phyloP scores from a whole-genome alignment of 1,139 yeast genomes.

The Suhomyces bolitotheri region DNA sequence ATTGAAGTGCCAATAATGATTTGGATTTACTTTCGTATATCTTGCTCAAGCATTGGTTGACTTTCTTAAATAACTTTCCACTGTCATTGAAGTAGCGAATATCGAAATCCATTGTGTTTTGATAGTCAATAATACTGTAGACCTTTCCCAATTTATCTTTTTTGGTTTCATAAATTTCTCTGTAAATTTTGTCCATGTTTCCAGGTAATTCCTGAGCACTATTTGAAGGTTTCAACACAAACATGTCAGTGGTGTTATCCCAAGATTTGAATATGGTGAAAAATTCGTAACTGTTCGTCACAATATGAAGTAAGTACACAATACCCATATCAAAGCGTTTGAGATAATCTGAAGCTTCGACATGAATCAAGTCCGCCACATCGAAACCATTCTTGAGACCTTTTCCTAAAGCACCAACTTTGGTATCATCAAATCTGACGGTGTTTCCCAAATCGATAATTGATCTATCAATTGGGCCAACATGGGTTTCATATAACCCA shows the following conservation, averaged over 20 bases:
- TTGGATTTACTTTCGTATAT: slow-evolving; percentile 70
- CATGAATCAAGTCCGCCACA: slow-evolving; percentile 52
- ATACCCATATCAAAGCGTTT: slow-evolving; percentile 57
- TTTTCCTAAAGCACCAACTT: slow-evolving; percentile 80
- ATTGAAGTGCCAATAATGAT: slow-evolving; percentile 68
- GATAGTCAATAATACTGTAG: slow-evolving; percentile 52
- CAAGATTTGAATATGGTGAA: slow-evolving; percentile 70
- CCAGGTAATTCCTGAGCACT: slow-evolving; percentile 65
- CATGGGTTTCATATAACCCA: slow-evolving; percentile 77
- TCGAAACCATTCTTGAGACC: slow-evolving; percentile 87
- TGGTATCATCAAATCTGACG: slow-evolving; percentile 66
- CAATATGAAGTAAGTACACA: slow-evolving; percentile 69
- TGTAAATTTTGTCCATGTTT: slow-evolving; percentile 53
- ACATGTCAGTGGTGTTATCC: slow-evolving; percentile 52
- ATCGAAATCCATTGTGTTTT: slow-evolving; percentile 53
- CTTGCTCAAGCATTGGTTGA: slow-evolving; percentile 55
- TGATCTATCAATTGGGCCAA: slow-evolving; percentile 69
- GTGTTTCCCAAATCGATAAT: slow-evolving; percentile 75
- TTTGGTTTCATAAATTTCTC: slow-evolving; percentile 51
- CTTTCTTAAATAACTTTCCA: slow-evolving; percentile 51
- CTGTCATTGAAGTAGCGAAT: slow-evolving; percentile 52
- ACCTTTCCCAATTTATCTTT: slow-evolving; percentile 44
- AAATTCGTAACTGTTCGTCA: slow-evolving; percentile 75
- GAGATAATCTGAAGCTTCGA: slow-evolving; percentile 51
- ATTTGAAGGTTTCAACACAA: slow-evolving; percentile 67